Evolutionary conservation across 2,329 filamentous ascomycete genomes (phyloP), one percentile per base, ranked within the genome.

Genomic region (Xylariales sp.): DNA sequence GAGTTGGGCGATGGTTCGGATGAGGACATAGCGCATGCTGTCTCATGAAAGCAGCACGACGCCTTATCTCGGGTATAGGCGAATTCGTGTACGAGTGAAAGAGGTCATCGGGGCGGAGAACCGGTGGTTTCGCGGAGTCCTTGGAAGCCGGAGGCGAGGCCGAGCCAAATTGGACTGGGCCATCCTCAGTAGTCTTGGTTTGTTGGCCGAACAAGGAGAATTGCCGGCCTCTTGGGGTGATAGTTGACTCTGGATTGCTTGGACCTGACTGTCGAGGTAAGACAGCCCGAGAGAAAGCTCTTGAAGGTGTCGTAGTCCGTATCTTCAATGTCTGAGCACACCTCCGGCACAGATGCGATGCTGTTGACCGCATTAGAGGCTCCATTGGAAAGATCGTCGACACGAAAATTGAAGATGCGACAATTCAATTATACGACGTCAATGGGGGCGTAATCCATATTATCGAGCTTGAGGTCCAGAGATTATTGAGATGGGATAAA

Each of bases 11-110:
- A 62, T 98, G 93, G 42, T 86, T 81, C 5, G 88, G 88, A 57
- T 98, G 93, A 19, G 93, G 88, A 58, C 93, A 98, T 63, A 88
- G 86, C 11, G 91, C 91, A 70, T 96, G 88, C 57, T 94, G 86
- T 60, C 84, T 87, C 67, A 97, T 97, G 57, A 88, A 94, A 8
- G 86, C 86, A 20, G 91, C 93, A 52, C 93, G 83, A 54, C 82
- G 80, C 53, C 91, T 82, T 49, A 98, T 96, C 47, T 86, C 84
- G 28, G 88, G 84, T 31, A 91, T 86, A 7, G 94, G 93, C 11
- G 93, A 98, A 49, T 84, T 75, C 25, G 88, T 87, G 63, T 93
- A 95, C 8, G 88, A 81, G 65, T 98, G 91, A 71, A 97, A 98
- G 43, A 98, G 82, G 60, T 96, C 85, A 65, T 94, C 81, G 38